A percentile compares a stretch with the other conserved stretches of the same genome.
phyloP scores from a whole-genome alignment of 106 monocot genomes.

The Dioscorea dumetorum region DNA sequence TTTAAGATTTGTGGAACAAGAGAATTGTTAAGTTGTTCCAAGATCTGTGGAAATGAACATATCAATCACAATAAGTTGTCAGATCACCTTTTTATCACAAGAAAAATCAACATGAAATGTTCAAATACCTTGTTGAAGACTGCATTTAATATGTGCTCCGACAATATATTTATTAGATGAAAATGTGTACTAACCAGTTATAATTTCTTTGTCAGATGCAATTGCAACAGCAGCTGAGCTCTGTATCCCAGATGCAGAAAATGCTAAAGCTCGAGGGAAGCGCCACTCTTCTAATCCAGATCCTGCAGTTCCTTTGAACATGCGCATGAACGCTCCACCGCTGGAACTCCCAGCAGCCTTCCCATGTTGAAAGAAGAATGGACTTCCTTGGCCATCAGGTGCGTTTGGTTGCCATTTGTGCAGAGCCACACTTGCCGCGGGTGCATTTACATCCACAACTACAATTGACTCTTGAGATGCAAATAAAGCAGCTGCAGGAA shows the following conservation, averaged over 20 bases:
- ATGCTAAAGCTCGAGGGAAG: conserved; percentile 74
- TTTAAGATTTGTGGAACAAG: too few species aligned
- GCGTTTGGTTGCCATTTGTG: conserved; percentile 96
- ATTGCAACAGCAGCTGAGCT: conserved; percentile 74
- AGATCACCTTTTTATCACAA: too few species aligned
- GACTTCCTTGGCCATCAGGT: conserved; percentile 83
- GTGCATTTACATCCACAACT: conserved; percentile 69
- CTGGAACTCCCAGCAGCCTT: conserved; percentile 42
- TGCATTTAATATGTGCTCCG: too few species aligned
- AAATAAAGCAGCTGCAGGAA: conserved; percentile 75
- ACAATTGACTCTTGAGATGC: conserved; percentile 77
- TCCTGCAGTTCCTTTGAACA: conserved; percentile 64
- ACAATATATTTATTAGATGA: background rate
- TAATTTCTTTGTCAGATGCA: conserved; percentile 66
- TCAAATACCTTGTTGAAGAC: too few species aligned
- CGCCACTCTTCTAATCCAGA: conserved; percentile 63
- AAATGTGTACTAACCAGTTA: conserved; percentile 47
- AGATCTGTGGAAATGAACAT: too few species aligned
- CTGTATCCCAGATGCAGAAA: conserved; percentile 62
- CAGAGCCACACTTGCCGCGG: conserved; percentile 66
- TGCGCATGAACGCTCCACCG: conserved; percentile 76
- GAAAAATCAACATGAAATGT: too few species aligned
- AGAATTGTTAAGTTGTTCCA: too few species aligned
- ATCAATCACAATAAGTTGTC: too few species aligned
- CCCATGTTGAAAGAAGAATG: conserved; percentile 90